Conservation (phyloP, 768 basidiomycete genomes). For the Trichaptum fuscoviolaceum region DNA sequence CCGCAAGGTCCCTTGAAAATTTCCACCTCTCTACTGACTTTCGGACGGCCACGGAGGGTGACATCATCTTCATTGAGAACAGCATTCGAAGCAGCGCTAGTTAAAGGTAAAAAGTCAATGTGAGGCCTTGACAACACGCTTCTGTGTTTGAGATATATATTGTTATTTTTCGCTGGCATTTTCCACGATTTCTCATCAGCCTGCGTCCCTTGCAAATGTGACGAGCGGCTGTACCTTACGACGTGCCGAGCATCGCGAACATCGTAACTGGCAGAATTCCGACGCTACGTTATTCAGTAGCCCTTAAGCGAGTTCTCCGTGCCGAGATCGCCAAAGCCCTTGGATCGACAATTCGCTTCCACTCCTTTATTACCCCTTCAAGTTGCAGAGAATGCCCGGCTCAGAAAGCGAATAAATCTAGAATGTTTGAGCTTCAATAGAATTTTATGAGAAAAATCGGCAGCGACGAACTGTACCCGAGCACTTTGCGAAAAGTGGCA, state of each 20-base stretch:
- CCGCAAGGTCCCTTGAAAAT: background rate
- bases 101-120: slow-evolving; percentile 1
- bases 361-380: background rate
- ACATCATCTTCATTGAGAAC: background rate
- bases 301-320: background rate
- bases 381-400: background rate
- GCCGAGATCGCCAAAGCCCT: background rate
- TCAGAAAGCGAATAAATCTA: background rate
- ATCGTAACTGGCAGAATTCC: background rate
- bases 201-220: background rate
- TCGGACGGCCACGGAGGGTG: background rate
- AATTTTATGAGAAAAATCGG: background rate
- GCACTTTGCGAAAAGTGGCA: background rate
- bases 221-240: background rate
- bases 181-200: background rate
- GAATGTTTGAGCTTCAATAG: background rate
- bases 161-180: background rate
- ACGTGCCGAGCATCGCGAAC: background rate
- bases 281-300: background rate
- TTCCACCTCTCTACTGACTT: background rate
- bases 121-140: background rate
- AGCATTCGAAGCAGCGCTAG: background rate
- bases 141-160: background rate
- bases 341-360: background rate
- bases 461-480: background rate